Conservation (phyloP, 1,284 basidiomycete genomes). For the Caloboletus inedulis region DNA sequence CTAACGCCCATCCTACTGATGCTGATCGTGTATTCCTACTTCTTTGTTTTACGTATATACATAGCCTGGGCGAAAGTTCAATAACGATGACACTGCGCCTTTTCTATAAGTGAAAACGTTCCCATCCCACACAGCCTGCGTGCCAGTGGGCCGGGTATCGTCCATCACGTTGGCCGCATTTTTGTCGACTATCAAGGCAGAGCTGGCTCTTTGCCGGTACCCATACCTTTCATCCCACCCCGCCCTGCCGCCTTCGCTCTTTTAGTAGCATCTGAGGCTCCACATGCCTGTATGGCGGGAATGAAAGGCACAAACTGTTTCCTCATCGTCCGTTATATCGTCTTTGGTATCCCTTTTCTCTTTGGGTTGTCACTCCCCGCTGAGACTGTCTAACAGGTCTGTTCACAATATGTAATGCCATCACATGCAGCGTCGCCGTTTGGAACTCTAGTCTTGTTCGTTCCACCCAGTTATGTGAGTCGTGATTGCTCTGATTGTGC, state of each 20-base stretch:
- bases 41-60: constrained; percentile 18
- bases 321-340: constrained; percentile 43
- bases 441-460: constrained; percentile 62
- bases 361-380: neutral
- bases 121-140: constrained; percentile 22
- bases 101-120: constrained; percentile 4
- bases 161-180: constrained; percentile 15
- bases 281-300: constrained; percentile 30
- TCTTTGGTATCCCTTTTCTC: constrained; percentile 43
- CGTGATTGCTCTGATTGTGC: neutral
- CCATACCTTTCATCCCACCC: constrained; percentile 9
- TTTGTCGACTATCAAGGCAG: constrained; percentile 13
- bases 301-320: constrained; percentile 29
- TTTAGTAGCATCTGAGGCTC: constrained; percentile 20
- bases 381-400: constrained; percentile 44
- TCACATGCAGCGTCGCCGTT: constrained; percentile 61
- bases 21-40: constrained; percentile 18
- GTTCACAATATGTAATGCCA: constrained; percentile 62
- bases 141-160: constrained; percentile 1
- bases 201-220: constrained; percentile 32
- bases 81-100: neutral
- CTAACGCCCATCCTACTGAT: constrained; percentile 18
- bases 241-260: constrained; percentile 32
- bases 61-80: neutral
- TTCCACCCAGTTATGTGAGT: constrained; percentile 37